A percentile compares a stretch with the other conserved stretches of the same genome.
phyloP scores from a whole-genome alignment of 176 grass and related monocot species.

The Musa acuminata region DNA sequence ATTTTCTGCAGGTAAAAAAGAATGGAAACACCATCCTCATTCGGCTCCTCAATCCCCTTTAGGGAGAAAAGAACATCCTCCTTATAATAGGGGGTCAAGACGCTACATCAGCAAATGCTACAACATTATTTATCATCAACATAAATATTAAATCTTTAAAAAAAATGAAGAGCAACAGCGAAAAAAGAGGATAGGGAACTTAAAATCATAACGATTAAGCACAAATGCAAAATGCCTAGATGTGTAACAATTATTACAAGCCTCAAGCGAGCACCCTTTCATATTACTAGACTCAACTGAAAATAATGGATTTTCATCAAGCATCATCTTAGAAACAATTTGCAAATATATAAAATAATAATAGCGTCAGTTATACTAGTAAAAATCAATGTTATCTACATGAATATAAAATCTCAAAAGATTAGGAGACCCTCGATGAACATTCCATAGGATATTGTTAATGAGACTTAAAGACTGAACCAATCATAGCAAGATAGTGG shows the following conservation, averaged over 20 bases:
- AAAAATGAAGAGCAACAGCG: neutral
- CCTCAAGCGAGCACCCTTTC: too few relatives aligned
- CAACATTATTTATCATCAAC: slow-evolving; percentile 3
- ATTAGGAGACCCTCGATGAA: too few relatives aligned
- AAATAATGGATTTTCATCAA: too few relatives aligned
- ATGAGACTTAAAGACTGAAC: too few relatives aligned
- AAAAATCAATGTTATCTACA: too few relatives aligned
- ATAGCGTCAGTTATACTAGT: too few relatives aligned
- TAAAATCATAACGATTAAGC: neutral
- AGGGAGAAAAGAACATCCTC: slow-evolving; percentile 90
- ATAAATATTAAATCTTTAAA: neutral
- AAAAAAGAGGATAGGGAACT: neutral
- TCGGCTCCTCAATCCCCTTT: slow-evolving; percentile 49
- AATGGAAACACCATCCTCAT: slow-evolving; percentile 95
- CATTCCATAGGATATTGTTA: too few relatives aligned
- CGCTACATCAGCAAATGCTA: slow-evolving; percentile 36
- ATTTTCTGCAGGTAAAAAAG: slow-evolving; percentile 99
- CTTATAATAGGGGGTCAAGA: slow-evolving; percentile 92
- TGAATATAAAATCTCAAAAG: too few relatives aligned
- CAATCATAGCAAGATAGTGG: too few relatives aligned
- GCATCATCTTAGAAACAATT: too few relatives aligned
- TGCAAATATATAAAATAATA: too few relatives aligned
- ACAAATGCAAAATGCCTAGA: neutral
- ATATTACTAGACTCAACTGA: too few relatives aligned
- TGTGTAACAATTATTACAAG: neutral